Evolutionary conservation across 2,329 filamentous ascomycete species (phyloP).

Genomic region (Acephala macrosclerotiorum): DNA sequence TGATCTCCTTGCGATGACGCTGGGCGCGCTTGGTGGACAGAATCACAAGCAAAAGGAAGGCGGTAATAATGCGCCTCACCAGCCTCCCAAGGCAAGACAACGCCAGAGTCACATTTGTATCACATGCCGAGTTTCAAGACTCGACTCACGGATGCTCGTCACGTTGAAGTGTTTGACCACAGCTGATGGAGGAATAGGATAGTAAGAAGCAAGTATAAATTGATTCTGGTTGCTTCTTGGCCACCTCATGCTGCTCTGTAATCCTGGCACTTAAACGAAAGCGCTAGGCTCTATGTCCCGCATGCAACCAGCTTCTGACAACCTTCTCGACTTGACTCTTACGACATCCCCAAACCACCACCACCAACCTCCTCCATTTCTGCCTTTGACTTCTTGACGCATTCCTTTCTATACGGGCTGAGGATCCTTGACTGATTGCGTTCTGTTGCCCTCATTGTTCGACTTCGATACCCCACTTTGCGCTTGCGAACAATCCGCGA

Average conservation of each 20-base stretch:
- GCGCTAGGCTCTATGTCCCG: conserved; percentile 5
- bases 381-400: conserved; percentile 19
- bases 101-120: conserved; percentile 6
- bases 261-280: conserved; percentile 8
- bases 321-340: conserved; percentile 11
- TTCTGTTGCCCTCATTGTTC: conserved; percentile 12
- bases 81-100: conserved; percentile 10
- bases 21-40: not conserved
- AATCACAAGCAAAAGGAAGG: conserved; percentile 12
- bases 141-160: conserved; percentile 6
- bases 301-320: conserved; percentile 7
- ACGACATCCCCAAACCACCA: conserved; percentile 22
- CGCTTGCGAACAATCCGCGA: conserved; percentile 18
- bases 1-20: conserved; percentile 11
- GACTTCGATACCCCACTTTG: conserved; percentile 25
- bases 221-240: conserved; percentile 12
- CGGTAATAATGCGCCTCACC: conserved; percentile 1
- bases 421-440: conserved; percentile 10
- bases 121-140: conserved; percentile 12
- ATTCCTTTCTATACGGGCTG: conserved; percentile 29
- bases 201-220: conserved; percentile 9
- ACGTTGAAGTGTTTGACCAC: conserved; percentile 2
- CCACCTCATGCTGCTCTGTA: not conserved
- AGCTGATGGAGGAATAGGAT: conserved; percentile 6
- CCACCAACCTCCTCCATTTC: conserved; percentile 34